phyloP scores from a whole-genome alignment of 331 rosid genomes.

The Arachis monticola region DNA sequence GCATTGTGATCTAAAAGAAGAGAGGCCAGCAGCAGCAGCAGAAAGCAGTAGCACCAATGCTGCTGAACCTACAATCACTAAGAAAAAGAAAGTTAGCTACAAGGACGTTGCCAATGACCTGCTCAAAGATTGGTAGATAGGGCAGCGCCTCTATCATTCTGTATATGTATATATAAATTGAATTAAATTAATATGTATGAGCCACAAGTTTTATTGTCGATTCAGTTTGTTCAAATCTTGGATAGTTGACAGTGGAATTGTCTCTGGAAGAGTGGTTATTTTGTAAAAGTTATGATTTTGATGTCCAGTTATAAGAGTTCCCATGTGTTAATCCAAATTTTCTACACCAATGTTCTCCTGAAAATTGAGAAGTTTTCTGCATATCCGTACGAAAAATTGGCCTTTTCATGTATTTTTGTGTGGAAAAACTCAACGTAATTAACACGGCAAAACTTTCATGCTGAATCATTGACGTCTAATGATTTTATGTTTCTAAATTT shows the following conservation, averaged over 20 bases:
- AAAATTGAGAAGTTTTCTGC: too few relatives aligned
- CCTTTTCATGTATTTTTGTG: too few relatives aligned
- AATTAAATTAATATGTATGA: neutral
- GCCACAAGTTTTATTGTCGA: neutral
- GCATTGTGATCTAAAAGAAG: slow-evolving; percentile 27
- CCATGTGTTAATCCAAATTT: too few relatives aligned
- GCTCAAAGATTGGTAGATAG: slow-evolving; percentile 76
- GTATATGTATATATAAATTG: neutral
- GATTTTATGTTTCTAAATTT: too few relatives aligned
- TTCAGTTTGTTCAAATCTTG: too few relatives aligned
- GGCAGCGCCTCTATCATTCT: slow-evolving; percentile 9
- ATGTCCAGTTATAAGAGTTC: neutral
- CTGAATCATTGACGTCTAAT: too few relatives aligned
- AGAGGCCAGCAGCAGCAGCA: slow-evolving; percentile 41
- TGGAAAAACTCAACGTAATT: too few relatives aligned
- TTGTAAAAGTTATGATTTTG: neutral
- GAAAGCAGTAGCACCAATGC: slow-evolving; percentile 35
- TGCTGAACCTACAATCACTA: slow-evolving; percentile 47
- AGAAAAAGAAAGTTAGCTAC: slow-evolving; percentile 84
- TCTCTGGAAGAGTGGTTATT: too few relatives aligned
- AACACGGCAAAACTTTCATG: too few relatives aligned
- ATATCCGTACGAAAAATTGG: too few relatives aligned
- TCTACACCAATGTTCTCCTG: too few relatives aligned
- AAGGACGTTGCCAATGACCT: slow-evolving; percentile 69
- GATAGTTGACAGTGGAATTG: neutral